These are phyloP conservation scores for Notholithocarpus densiflorus DNA, from an alignment of 306 rosid species.

Conservation along the genomic window DNA sequence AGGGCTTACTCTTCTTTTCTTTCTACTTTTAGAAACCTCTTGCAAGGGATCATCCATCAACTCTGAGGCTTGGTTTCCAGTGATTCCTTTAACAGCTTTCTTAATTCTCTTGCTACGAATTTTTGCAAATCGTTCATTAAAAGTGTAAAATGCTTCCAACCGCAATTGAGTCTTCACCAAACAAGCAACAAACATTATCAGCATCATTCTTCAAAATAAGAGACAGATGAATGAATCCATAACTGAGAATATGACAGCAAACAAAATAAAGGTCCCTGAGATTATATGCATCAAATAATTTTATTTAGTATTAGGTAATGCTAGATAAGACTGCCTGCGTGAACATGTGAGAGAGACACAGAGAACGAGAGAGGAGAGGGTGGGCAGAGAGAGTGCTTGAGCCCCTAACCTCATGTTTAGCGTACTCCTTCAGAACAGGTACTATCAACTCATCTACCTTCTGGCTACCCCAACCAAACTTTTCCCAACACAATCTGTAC, in stretches of 20 bases:
- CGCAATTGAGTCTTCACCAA: slow-evolving; percentile 82
- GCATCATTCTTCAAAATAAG: slow-evolving; percentile 14
- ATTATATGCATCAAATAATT: slow-evolving; percentile 12
- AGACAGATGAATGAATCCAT: background rate
- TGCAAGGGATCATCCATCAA: slow-evolving; percentile 38
- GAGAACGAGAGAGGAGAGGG: background rate
- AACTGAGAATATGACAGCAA: slow-evolving; percentile 2
- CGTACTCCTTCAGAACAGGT: slow-evolving; percentile 84
- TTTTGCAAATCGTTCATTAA: slow-evolving; percentile 89
- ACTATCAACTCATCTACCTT: slow-evolving; percentile 83
- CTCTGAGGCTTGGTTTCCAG: slow-evolving; percentile 53
- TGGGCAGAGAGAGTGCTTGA: slow-evolving; percentile 2
- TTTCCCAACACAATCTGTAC: slow-evolving; percentile 89
- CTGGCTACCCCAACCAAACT: slow-evolving; percentile 84
- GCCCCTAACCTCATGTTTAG: slow-evolving; percentile 68
- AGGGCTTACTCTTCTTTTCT: slow-evolving; percentile 24
- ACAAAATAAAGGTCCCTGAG: slow-evolving; percentile 6
- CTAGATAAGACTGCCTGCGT: background rate
- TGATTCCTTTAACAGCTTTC: slow-evolving; percentile 81
- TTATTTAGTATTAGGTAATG: background rate
- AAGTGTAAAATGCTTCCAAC: slow-evolving; percentile 86
- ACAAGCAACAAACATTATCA: slow-evolving; percentile 27
- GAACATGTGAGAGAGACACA: background rate
- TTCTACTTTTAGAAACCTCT: slow-evolving; percentile 30
- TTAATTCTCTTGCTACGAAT: slow-evolving; percentile 89